Evolutionary conservation across 1,284 basidiomycete species (phyloP).

Genomic region (Schizophyllum amplum): DNA sequence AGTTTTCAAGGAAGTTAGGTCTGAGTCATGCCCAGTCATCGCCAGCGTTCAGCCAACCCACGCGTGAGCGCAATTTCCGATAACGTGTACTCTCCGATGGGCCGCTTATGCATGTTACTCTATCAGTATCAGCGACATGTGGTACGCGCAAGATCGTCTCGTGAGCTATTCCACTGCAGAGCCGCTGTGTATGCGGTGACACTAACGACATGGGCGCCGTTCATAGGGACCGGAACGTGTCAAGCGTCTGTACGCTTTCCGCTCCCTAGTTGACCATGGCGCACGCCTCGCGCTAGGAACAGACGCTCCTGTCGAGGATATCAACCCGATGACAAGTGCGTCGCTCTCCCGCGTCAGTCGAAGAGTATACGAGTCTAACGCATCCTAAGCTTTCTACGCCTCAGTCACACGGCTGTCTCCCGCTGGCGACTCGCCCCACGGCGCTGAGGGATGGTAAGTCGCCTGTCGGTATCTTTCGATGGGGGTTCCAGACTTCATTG

Average conservation of each 20-base stretch:
- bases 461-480: not conserved
- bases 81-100: not conserved
- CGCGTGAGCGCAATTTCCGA: slow-evolving; percentile 41
- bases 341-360: not conserved
- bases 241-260: slow-evolving; percentile 83
- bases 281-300: slow-evolving; percentile 70
- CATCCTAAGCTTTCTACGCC: slow-evolving; percentile 65
- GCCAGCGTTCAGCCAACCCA: slow-evolving; percentile 87
- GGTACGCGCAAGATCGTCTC: slow-evolving; percentile 77
- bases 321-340: slow-evolving; percentile 49
- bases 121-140: slow-evolving; percentile 77
- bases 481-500: too few relatives aligned
- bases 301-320: slow-evolving; percentile 83
- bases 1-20: slow-evolving; percentile 1
- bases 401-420: slow-evolving; percentile 73
- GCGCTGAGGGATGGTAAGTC: slow-evolving; percentile 68
- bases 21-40: slow-evolving; percentile 39
- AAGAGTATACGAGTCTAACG: not conserved
- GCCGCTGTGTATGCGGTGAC: slow-evolving; percentile 2
- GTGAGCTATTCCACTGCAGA: slow-evolving; percentile 30
- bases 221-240: slow-evolving; percentile 73
- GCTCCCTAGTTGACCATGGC: slow-evolving; percentile 54
- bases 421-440: slow-evolving; percentile 74
- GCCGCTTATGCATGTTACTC: not conserved
- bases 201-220: too few relatives aligned